Evolutionary conservation across 352 stramenopile species (phyloP).

Genomic region (Aphanomyces astaci): DNA sequence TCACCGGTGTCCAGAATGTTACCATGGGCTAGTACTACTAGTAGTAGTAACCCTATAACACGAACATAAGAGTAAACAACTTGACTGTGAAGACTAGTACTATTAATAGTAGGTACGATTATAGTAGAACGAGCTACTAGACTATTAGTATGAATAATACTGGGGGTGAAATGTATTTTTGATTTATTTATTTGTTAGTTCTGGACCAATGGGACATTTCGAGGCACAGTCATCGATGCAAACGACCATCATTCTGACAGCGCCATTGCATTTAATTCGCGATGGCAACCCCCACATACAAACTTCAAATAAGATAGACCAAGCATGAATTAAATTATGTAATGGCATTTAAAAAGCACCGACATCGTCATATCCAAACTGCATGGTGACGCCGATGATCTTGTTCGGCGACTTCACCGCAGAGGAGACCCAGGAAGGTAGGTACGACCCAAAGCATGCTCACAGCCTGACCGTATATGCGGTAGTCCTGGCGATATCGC

Average conservation of each 20-base stretch:
- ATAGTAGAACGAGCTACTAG: too few species aligned
- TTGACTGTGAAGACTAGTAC: too few species aligned
- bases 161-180: too few species aligned
- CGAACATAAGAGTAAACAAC: background rate
- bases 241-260: too few species aligned
- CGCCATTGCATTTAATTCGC: too few species aligned
- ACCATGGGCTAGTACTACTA: constrained; percentile 17
- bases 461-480: background rate
- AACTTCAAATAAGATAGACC: background rate
- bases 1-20: constrained; percentile 65
- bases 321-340: background rate
- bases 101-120: too few species aligned
- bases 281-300: background rate
- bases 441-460: background rate
- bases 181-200: too few species aligned
- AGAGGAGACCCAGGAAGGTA: constrained; percentile 55
- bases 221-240: too few species aligned
- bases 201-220: too few species aligned
- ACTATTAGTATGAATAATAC: too few species aligned
- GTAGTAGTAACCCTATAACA: background rate
- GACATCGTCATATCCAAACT: background rate
- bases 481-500: background rate
- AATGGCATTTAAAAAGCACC: background rate
- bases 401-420: constrained; percentile 74
- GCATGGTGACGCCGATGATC: constrained; percentile 26